Percentiles rank a stretch among this genome's conserved stretches.
phyloP scores from a whole-genome alignment of 495 filamentous ascomycete species.

The Penicillium fimorum region DNA sequence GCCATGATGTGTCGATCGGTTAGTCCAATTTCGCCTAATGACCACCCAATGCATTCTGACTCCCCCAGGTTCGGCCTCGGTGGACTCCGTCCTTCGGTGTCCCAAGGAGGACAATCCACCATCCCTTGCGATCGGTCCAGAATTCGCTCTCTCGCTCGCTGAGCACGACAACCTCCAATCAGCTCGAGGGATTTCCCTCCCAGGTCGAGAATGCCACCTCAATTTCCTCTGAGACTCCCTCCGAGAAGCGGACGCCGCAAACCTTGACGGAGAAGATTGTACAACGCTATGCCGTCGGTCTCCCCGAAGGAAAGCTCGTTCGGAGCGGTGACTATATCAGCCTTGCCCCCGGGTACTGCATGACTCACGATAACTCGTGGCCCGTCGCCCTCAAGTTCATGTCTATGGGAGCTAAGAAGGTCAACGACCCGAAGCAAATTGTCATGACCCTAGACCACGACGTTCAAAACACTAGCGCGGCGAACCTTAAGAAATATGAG shows the following conservation, averaged over 20 bases:
- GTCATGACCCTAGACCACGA: slow-evolving; percentile 94
- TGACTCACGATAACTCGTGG: slow-evolving; percentile 95
- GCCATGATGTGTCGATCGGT: neutral
- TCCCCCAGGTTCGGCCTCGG: slow-evolving; percentile 1
- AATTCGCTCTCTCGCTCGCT: neutral
- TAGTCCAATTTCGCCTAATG: neutral
- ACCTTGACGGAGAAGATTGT: slow-evolving; percentile 94
- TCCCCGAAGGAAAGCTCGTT: slow-evolving; percentile 69
- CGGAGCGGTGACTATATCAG: slow-evolving; percentile 80
- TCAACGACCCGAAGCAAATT: slow-evolving; percentile 71
- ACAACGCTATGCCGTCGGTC: slow-evolving; percentile 70
- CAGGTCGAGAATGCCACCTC: slow-evolving; percentile 3
- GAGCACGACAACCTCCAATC: neutral
- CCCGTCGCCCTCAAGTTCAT: slow-evolving; percentile 84
- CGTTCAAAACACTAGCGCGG: slow-evolving; percentile 80
- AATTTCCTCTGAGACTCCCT: neutral
- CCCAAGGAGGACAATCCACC: slow-evolving; percentile 1
- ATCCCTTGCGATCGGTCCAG: neutral
- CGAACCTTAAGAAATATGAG: slow-evolving; percentile 80
- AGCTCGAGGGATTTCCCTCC: slow-evolving; percentile 1
- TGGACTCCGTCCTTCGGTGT: slow-evolving; percentile 1
- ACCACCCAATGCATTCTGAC: neutral
- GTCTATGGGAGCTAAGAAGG: slow-evolving; percentile 76
- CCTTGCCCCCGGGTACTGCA: slow-evolving; percentile 69
- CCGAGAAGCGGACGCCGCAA: slow-evolving; percentile 41